These are phyloP conservation scores for Keqinozyma sinolaborantium DNA, from an alignment of 1,139 yeast genomes.

Conservation along the genomic window DNA sequence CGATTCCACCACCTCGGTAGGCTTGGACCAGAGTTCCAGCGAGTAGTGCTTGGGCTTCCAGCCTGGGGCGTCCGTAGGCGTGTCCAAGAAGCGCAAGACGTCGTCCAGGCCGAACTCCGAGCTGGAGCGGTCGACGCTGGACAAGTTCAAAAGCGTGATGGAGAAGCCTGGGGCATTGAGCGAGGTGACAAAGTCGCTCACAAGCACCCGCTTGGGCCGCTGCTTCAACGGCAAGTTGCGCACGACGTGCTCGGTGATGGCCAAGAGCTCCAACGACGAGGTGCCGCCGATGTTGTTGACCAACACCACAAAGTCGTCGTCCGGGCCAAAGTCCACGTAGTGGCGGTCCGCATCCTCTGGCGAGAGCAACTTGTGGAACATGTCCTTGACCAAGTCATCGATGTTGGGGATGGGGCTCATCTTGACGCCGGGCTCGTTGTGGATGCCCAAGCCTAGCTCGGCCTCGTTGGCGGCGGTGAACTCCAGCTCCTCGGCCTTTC, in stretches of 20 bases:
- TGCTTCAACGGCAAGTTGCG: slow-evolving; percentile 46
- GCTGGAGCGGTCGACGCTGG: slow-evolving; percentile 37
- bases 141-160: slow-evolving; percentile 66
- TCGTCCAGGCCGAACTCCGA: slow-evolving; percentile 22
- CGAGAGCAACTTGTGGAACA: slow-evolving; percentile 52
- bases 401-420: slow-evolving; percentile 70
- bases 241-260: slow-evolving; percentile 52
- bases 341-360: slow-evolving; percentile 62
- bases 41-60: slow-evolving; percentile 56
- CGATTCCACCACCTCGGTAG: slow-evolving; percentile 19
- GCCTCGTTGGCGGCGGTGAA: slow-evolving; percentile 52
- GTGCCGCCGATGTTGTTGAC: slow-evolving; percentile 86
- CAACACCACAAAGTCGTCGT: slow-evolving; percentile 59
- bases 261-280: slow-evolving; percentile 69
- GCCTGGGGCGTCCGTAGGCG: slow-evolving; percentile 75
- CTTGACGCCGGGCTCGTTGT: slow-evolving; percentile 86
- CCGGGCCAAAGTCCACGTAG: slow-evolving; percentile 57
- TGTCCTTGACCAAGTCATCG: slow-evolving; percentile 49
- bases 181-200: slow-evolving; percentile 80
- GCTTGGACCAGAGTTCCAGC: slow-evolving; percentile 21
- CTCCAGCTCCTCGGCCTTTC: slow-evolving; percentile 50
- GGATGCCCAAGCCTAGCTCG: slow-evolving; percentile 94
- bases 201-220: slow-evolving; percentile 60
- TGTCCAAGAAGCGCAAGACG: slow-evolving; percentile 53
- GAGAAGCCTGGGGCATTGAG: slow-evolving; percentile 91